Evolutionary conservation across 768 basidiomycete genomes (phyloP).

Genomic region (Phanerochaete carnosa): DNA sequence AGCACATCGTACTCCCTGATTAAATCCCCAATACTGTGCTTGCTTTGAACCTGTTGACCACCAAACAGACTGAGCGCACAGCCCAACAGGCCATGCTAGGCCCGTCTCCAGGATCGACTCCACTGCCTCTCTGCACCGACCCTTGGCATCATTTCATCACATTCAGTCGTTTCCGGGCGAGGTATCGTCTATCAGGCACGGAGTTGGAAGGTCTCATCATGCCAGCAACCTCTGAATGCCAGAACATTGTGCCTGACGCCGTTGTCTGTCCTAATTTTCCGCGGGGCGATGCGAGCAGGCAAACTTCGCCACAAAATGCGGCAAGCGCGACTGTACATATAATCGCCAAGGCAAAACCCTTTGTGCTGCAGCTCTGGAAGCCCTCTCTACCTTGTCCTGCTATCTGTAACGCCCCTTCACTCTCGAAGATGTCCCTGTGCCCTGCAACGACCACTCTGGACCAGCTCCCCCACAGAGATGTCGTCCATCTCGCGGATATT

Average conservation of each 20-base stretch:
- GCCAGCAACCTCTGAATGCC: slow-evolving; percentile 5
- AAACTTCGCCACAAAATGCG: no score
- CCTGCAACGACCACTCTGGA: neutral
- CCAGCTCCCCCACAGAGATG: slow-evolving; percentile 4
- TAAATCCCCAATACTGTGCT: no score
- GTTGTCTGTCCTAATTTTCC: neutral
- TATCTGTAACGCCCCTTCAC: neutral
- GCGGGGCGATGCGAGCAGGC: neutral
- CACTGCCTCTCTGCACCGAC: no score
- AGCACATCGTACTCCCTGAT: neutral
- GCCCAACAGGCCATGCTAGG: no score
- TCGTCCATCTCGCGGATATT: slow-evolving; percentile 25
- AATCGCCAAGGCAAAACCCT: neutral
- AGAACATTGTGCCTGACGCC: neutral
- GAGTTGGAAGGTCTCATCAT: no score
- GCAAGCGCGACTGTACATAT: neutral
- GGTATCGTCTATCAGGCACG: no score
- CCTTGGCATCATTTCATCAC: no score
- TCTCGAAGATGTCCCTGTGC: no score
- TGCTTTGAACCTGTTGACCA: no score
- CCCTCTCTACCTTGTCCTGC: neutral
- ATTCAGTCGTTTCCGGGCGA: no score
- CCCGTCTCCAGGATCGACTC: no score
- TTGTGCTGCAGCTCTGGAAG: neutral
- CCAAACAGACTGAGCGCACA: neutral